Base-by-base conservation (phyloP, 2,329 filamentous ascomycete genomes). In the Tolypocladium pustulatum region DNA sequence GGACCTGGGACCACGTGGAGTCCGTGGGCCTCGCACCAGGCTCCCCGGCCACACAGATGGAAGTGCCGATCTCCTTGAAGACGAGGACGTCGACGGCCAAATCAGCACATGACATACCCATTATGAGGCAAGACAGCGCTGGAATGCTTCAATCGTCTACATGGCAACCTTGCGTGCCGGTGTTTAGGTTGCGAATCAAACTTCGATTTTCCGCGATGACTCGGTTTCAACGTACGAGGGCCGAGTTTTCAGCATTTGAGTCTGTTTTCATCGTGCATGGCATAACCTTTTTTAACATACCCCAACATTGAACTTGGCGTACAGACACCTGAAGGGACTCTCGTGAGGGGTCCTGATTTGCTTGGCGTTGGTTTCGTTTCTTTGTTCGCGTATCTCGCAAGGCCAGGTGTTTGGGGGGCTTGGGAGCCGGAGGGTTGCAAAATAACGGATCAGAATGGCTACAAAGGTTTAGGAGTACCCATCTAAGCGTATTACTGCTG, bases 1-100 rank as follows among this genome's bases (percentile, higher is more conserved):
- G 60, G 81, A 78, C 4, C 65, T 84, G 41, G 73, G 73, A 40
- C 65, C 69, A 43, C 67, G 69, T n/a, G 67, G 69, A 12, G 20
- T 55, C 20, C 57, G 62, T 32, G 56, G 36, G 13, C 55, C 37
- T 20, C 57, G 57, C 12, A 41, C 51, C 15, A 61, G 68, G 58
- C 60, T 64, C 20, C 62, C 64, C 10, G 62, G 56, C 22, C 56
- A 61, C 43, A 57, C 61, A 32, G 68, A 66, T 12, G 64, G 64
- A 37, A 52, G 62, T 17, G 51, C 57, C 30, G 65, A 69, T n/a
- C 53, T 67, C 5, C 64, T 69, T 17, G 65, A 71, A 13, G 66
- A 69, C 13, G 68, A 70, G 25, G 66, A 70, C 46, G 65, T 69
- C n/a, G 56, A 58, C 17, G 53, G 38, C 4, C 37, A 49, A 46